Base-by-base conservation (phyloP, 2,329 filamentous ascomycete genomes). In the Cladorrhinum sp. region DNA sequence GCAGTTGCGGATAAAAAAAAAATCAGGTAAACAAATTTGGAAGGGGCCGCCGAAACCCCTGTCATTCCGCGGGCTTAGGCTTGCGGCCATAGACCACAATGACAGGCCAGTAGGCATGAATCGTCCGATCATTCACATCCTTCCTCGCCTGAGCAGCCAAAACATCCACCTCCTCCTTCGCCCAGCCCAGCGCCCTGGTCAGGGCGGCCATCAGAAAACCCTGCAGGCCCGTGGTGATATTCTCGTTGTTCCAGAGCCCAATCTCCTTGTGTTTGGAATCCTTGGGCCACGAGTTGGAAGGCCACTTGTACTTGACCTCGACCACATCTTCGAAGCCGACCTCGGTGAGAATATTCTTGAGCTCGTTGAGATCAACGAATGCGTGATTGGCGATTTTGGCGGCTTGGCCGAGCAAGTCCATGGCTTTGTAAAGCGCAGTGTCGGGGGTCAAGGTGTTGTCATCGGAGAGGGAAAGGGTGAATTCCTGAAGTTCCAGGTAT, bases 251-350 rank as follows among this genome's bases (percentile, higher is more conserved):
- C 68, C 66, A 70, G 42, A 59, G 23, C 16, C 69, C 69, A 21
- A 71, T 51, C 23, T 58, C 64, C 58, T 73, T 73, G 54, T 69
- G 61, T 30, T 65, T 64, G 26, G 57, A 59, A 28, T 69, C 67
- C 23, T 59, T 64, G 53, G 72, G 67, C 71, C 71, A 73, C 8
- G 61, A 55, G 30, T 72, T 72, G 55, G 69, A 66, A 1, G 72
- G 70, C 64, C 69, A 68, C 50, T 69, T 69, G 55, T 67, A 66
- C 16, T 62, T 61, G 14, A 60, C 61, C 26, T 66, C 63, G 33
- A 67, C 63, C 8, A 71, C 68, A 49, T 70, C 68, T 52, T 67
- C 65, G 51, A 71, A 71, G 5, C 69, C 69, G 2, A 62, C 66
- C 3, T 61, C 63, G n/a, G 63, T 55, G 65, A 71, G 64, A 55